Evolutionary conservation across 805 yeast genomes (phyloP).

Genomic region (Scheffersomyces ergatensis): DNA sequence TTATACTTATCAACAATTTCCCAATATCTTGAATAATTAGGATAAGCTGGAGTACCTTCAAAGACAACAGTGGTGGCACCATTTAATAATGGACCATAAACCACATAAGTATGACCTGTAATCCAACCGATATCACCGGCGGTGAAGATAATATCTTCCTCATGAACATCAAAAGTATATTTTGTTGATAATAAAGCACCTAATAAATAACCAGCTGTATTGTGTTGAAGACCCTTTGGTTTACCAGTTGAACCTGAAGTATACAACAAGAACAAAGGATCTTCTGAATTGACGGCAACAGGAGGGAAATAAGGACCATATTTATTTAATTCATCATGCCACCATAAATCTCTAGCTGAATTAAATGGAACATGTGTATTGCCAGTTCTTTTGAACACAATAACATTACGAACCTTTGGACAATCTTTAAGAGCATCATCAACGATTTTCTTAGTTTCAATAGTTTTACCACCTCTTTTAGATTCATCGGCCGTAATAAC

Average conservation of each 20-base stretch:
- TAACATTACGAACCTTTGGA: conserved; percentile 74
- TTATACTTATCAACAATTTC: conserved; percentile 87
- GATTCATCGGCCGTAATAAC: conserved; percentile 95
- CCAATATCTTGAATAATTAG: conserved; percentile 95
- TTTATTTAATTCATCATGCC: conserved; percentile 87
- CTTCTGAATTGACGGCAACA: conserved; percentile 83
- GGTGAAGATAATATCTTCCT: conserved; percentile 84
- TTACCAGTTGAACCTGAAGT: conserved; percentile 98
- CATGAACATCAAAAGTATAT: conserved; percentile 91
- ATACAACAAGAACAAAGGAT: conserved; percentile 91
- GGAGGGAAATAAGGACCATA: conserved; percentile 87
- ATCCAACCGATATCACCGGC: conserved; percentile 99
- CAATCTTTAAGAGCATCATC: conserved; percentile 85
- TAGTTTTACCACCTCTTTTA: conserved; percentile 91
- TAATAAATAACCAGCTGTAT: conserved; percentile 90
- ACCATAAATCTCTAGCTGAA: conserved; percentile 85
- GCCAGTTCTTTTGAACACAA: conserved; percentile 89
- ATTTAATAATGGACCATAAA: conserved; percentile 83
- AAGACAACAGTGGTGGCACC: conserved; percentile 93
- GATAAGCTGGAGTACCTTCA: conserved; percentile 98
- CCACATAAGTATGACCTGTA: conserved; percentile 95
- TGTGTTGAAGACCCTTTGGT: conserved; percentile 97
- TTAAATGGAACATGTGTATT: conserved; percentile 67
- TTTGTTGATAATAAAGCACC: conserved; percentile 91
- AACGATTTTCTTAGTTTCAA: conserved; percentile 89